A percentile compares a stretch with the other conserved stretches of the same genome.
phyloP scores from a whole-genome alignment of 257 asterid genomes.

The Penstemon barbatus region DNA sequence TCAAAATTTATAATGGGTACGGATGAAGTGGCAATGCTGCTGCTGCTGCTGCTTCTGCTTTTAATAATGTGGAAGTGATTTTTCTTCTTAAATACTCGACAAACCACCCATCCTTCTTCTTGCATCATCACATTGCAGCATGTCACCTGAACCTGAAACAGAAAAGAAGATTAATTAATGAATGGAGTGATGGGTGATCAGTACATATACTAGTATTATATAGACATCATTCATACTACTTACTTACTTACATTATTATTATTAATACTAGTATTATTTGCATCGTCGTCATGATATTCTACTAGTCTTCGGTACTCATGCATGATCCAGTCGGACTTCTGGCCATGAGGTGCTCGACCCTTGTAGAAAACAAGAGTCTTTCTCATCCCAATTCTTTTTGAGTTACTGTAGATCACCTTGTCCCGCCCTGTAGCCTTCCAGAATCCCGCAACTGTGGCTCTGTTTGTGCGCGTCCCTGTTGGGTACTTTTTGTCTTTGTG shows the following conservation, averaged over 20 bases:
- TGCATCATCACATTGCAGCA: slow-evolving; percentile 29
- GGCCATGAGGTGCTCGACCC: slow-evolving; percentile 74
- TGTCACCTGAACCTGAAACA: slow-evolving; percentile 17
- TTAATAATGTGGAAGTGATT: slow-evolving; percentile 28
- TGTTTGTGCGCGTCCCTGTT: slow-evolving; percentile 60
- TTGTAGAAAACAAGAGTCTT: slow-evolving; percentile 72
- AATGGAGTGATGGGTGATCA: neutral
- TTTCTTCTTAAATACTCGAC: slow-evolving; percentile 67
- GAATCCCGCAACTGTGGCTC: slow-evolving; percentile 62
- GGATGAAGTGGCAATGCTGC: slow-evolving; percentile 14
- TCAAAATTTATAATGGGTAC: neutral
- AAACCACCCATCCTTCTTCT: slow-evolving; percentile 68
- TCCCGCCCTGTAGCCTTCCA: slow-evolving; percentile 83
- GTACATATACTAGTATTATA: neutral
- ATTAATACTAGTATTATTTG: neutral
- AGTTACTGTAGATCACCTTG: slow-evolving; percentile 50
- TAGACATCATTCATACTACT: neutral
- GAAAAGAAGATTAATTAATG: neutral
- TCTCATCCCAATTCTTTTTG: slow-evolving; percentile 55
- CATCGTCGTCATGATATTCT: slow-evolving; percentile 25
- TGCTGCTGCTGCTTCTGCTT: neutral
- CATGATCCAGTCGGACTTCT: slow-evolving; percentile 69
- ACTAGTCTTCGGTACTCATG: slow-evolving; percentile 53
- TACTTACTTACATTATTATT: slow-evolving; percentile 28
- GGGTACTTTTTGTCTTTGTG: slow-evolving; percentile 76